Percentiles rank a stretch among this genome's conserved stretches.
Conservation (phyloP, 495 filamentous ascomycete species). For the Opeltia flavorubescens region DNA sequence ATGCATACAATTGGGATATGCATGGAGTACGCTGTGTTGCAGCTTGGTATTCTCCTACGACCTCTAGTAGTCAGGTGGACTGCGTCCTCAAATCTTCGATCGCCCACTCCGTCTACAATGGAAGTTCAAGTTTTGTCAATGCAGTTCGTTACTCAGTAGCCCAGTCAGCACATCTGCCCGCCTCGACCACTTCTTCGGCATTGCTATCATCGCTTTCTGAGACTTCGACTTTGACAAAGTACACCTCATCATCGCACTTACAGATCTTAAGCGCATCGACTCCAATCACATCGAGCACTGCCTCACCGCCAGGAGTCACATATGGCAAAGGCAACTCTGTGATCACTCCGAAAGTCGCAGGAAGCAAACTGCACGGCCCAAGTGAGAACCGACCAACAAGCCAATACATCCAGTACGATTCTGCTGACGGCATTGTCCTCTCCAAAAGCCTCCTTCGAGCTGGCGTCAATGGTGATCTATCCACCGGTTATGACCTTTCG, state of each 20-base stretch:
- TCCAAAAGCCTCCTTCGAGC: constrained; percentile 10
- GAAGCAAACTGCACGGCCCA: constrained; percentile 13
- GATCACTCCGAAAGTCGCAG: constrained; percentile 9
- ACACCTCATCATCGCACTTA: neutral
- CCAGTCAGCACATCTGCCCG: neutral
- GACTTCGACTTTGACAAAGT: neutral
- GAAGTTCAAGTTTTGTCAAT: constrained; percentile 4
- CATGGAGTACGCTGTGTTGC: constrained; percentile 12
- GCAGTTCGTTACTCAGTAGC: constrained; percentile 5
- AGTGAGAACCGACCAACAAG: constrained; percentile 13
- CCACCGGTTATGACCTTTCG: constrained; percentile 18
- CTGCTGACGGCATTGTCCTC: constrained; percentile 6
- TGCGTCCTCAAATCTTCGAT: constrained; percentile 19
- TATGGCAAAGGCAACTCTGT: constrained; percentile 13
- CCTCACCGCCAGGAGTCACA: constrained; percentile 6
- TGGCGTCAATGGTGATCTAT: constrained; percentile 18
- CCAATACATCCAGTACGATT: constrained; percentile 14
- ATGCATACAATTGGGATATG: constrained; percentile 12
- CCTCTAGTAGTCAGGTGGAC: constrained; percentile 8
- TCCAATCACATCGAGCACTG: constrained; percentile 1
- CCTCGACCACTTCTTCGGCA: neutral
- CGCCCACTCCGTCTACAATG: constrained; percentile 4
- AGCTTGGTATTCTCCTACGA: constrained; percentile 11
- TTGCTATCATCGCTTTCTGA: neutral
- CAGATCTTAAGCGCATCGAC: neutral